Base-by-base conservation (phyloP, 768 basidiomycete species). In the Collybia mongolica region DNA sequence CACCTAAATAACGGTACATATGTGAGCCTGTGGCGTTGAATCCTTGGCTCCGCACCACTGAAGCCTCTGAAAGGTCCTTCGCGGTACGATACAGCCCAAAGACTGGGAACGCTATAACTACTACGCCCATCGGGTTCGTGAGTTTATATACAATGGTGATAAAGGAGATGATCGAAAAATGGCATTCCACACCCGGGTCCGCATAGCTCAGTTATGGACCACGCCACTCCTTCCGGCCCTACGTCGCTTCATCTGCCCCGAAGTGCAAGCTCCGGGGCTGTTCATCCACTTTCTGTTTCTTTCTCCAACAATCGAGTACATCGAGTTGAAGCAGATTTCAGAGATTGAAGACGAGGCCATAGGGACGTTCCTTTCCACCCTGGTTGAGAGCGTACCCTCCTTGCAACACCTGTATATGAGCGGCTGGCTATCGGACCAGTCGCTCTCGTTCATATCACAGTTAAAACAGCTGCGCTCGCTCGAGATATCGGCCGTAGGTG, bases 281-380 rank as follows among this genome's bases (percentile, higher is more conserved):
- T 38, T 38, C 39, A 48, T 48, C 22, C 45, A 46, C 36, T 48
- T 40, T 29, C 35, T 48, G 22, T 48, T 48, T 24, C 47, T 48
- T 5, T 35, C 47, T 8, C 47, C 47, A 8, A 35, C 47, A n/a
- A 38, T 48, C 5, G 15, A 48, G 22, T 24, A n/a, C 37, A 24
- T 48, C 12, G 37, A 48, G 12, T 37, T 48, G 37, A 19, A 22
- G 19, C 14, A 39, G 11, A 14, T 48, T 8, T 28, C 49, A 5
- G 53, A 50, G 15, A 20, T 22, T n/a, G 43, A 51, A 11, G 53
- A 54, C 18, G 18, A 38, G 42, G 44, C 49, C 5, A 28, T 54
- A 18, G 53, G 49, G 14, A 47, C 44, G n/a, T 29, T 54, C 8
- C 39, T 54, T 15, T 44, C 49, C 8, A 43, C 44, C 8, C 26